Conservation (phyloP, 2,329 filamentous ascomycete genomes). For the Aspergillus amoenus region DNA sequence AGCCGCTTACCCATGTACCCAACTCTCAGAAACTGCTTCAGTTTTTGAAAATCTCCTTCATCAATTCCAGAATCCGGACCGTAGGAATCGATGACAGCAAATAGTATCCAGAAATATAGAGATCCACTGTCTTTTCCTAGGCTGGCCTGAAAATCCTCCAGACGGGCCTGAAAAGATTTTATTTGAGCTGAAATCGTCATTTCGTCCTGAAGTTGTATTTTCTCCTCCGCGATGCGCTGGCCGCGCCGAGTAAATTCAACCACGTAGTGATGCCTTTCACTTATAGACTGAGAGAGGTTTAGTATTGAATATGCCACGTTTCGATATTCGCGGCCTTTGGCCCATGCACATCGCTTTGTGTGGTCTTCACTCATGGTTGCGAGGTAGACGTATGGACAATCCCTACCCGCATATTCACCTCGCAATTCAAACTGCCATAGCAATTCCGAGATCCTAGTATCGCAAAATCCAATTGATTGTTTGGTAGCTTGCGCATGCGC, state of each 20-base stretch:
- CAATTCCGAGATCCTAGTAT: constrained; percentile 54
- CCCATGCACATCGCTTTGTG: constrained; percentile 58
- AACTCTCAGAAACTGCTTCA: constrained; percentile 30
- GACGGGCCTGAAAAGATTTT: constrained; percentile 19
- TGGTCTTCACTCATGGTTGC: constrained; percentile 62
- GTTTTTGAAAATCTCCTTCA: constrained; percentile 16
- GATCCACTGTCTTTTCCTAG: constrained; percentile 12
- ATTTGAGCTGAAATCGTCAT: constrained; percentile 20
- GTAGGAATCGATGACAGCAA: constrained; percentile 35
- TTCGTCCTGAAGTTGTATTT: constrained; percentile 24
- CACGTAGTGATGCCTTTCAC: constrained; percentile 22
- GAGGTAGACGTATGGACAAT: constrained; percentile 57
- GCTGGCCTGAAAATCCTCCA: constrained; percentile 20
- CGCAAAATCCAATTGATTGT: constrained; percentile 32
- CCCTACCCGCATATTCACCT: constrained; percentile 16
- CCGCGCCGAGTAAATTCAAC: constrained; percentile 40
- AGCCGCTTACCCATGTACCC: constrained; percentile 33
- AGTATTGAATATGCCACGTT: constrained; percentile 57
- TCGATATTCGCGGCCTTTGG: constrained; percentile 51
- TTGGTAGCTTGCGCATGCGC: background rate
- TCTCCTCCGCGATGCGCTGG: constrained; percentile 31
- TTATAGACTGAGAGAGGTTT: constrained; percentile 34
- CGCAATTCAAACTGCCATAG: constrained; percentile 44
- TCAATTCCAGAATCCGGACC: constrained; percentile 10
- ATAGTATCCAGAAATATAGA: constrained; percentile 33